Percentiles rank a stretch among this genome's conserved stretches.
These are phyloP conservation scores for Rhizoclosmatium sp. DNA, from an alignment of 192 early-diverging fungal species.

Conservation along the genomic window DNA sequence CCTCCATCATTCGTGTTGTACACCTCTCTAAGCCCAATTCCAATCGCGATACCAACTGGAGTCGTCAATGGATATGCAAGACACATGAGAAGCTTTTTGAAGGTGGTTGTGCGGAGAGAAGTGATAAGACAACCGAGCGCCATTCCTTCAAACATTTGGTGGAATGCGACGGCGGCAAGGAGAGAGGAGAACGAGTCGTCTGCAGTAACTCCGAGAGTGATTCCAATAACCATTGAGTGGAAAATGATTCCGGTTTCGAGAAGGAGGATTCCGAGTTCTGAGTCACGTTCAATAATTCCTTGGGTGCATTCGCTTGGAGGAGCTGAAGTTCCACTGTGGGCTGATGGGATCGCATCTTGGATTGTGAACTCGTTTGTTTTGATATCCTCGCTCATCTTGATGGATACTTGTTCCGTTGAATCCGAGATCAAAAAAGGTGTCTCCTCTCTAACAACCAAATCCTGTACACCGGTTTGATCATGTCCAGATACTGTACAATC, in stretches of 20 bases:
- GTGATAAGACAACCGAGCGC: slow-evolving; percentile 37
- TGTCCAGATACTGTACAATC: too few relatives aligned
- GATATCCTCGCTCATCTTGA: too few relatives aligned
- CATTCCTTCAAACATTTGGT: slow-evolving; percentile 57
- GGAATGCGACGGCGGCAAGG: slow-evolving; percentile 56
- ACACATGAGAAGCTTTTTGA: slow-evolving; percentile 1
- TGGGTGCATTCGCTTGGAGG: not conserved
- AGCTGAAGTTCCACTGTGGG: not conserved
- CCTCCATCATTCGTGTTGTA: slow-evolving; percentile 57
- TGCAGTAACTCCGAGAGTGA: slow-evolving; percentile 43
- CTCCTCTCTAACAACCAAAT: too few relatives aligned
- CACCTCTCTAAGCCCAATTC: slow-evolving; percentile 64
- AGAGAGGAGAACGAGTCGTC: slow-evolving; percentile 49
- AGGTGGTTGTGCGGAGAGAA: not conserved
- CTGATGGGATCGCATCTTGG: not conserved
- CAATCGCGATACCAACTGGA: slow-evolving; percentile 80
- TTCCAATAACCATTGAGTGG: slow-evolving; percentile 53
- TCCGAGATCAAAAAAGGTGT: too few relatives aligned
- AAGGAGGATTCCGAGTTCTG: slow-evolving; percentile 32
- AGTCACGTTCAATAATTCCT: not conserved
- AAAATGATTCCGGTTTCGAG: slow-evolving; percentile 56
- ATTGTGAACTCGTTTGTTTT: not conserved
- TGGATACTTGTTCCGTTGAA: too few relatives aligned
- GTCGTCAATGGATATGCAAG: slow-evolving; percentile 75
- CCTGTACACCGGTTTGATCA: too few relatives aligned